Evolutionary conservation across 257 asterid species (phyloP).

Genomic region (Scutellaria minor): DNA sequence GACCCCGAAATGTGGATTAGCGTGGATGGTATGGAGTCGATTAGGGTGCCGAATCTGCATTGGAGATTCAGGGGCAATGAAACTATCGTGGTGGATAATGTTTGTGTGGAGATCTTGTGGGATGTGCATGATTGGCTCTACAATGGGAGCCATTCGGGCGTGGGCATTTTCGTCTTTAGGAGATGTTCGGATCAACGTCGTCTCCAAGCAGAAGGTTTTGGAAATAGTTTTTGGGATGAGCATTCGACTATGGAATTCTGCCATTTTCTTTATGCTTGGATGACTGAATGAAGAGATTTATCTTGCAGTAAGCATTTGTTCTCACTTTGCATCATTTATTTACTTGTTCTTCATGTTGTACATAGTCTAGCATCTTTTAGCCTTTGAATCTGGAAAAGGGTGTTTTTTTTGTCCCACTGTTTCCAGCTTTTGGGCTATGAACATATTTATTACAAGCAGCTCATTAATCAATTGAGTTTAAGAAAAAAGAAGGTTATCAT

Average conservation of each 20-base stretch:
- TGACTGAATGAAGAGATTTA: slow-evolving; percentile 42
- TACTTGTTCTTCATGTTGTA: not conserved
- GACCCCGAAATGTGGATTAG: slow-evolving; percentile 91
- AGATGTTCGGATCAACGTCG: slow-evolving; percentile 41
- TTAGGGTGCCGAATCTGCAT: slow-evolving; percentile 68
- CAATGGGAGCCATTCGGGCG: slow-evolving; percentile 44
- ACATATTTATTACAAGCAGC: too few species aligned
- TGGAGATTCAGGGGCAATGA: slow-evolving; percentile 96
- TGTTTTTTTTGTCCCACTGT: too few species aligned
- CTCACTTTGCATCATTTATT: not conserved
- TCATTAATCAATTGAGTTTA: too few species aligned
- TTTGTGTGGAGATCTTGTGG: slow-evolving; percentile 74
- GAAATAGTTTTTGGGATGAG: slow-evolving; percentile 31
- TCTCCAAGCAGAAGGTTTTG: slow-evolving; percentile 23
- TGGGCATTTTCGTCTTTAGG: slow-evolving; percentile 70
- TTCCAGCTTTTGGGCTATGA: too few species aligned
- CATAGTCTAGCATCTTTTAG: not conserved
- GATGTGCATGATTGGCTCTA: slow-evolving; percentile 92
- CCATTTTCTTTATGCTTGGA: slow-evolving; percentile 87
- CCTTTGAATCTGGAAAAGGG: slow-evolving; percentile 5
- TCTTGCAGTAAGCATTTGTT: too few species aligned
- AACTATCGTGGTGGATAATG: slow-evolving; percentile 59
- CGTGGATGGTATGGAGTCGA: slow-evolving; percentile 67
- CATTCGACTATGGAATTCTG: slow-evolving; percentile 52
- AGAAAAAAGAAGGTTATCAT: too few species aligned